Evolutionary conservation across 208 protist species (phyloP).

Genomic region (Trypanosoma theileri): DNA sequence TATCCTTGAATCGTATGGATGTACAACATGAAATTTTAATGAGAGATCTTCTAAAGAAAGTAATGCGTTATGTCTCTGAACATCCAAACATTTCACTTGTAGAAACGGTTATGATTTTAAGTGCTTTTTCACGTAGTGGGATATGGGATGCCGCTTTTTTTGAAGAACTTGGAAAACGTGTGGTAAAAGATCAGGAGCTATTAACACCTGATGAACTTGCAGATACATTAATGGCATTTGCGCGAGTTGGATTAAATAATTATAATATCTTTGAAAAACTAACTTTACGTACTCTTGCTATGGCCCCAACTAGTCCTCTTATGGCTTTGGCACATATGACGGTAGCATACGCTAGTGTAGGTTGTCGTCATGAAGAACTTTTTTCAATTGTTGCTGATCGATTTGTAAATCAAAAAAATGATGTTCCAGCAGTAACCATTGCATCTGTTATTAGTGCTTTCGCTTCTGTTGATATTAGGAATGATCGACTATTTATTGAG

Average conservation of each 20-base stretch:
- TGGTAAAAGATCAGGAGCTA: slow-evolving; percentile 22
- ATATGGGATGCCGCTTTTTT: slow-evolving; percentile 29
- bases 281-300: slow-evolving; percentile 46
- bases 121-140: slow-evolving; percentile 30
- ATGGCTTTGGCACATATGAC: slow-evolving; percentile 49
- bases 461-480: slow-evolving; percentile 46
- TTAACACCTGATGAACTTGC: slow-evolving; percentile 44
- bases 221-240: slow-evolving; percentile 70
- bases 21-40: slow-evolving; percentile 38
- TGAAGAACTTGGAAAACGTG: slow-evolving; percentile 20
- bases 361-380: slow-evolving; percentile 55
- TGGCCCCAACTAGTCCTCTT: slow-evolving; percentile 52
- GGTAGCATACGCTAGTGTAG: slow-evolving; percentile 50
- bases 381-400: slow-evolving; percentile 77
- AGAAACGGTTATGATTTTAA: slow-evolving; percentile 30
- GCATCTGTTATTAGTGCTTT: slow-evolving; percentile 71
- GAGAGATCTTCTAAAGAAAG: slow-evolving; percentile 19
- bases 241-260: slow-evolving; percentile 34
- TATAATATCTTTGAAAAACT: slow-evolving; percentile 40
- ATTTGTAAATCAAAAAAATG: slow-evolving; percentile 46
- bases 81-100: slow-evolving; percentile 2
- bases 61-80: slow-evolving; percentile 8
- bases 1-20: slow-evolving; percentile 76
- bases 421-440: slow-evolving; percentile 67
- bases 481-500: slow-evolving; percentile 84